These are phyloP conservation scores for Omphalotus olearius DNA, from an alignment of 1,284 basidiomycete genomes.

Conservation along the genomic window DNA sequence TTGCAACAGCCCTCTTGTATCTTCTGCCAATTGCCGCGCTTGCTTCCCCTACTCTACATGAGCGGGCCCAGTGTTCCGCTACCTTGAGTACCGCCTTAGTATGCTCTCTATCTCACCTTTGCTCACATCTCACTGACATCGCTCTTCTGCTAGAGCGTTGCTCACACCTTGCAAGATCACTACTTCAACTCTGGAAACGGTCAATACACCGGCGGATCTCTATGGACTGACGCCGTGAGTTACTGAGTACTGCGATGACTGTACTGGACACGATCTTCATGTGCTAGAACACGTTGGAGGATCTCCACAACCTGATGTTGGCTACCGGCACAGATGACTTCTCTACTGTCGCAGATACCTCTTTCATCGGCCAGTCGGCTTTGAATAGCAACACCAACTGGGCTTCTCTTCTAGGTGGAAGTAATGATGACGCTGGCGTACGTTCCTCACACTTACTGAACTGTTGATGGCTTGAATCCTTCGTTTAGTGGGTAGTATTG, in stretches of 20 bases:
- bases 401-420: conserved; percentile 36
- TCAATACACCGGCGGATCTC: conserved; percentile 37
- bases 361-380: conserved; percentile 39
- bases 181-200: conserved; percentile 36
- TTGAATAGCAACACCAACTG: conserved; percentile 36
- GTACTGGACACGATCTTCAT: background rate
- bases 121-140: background rate
- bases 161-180: conserved; percentile 34
- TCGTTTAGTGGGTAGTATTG: conserved; percentile 44
- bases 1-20: background rate
- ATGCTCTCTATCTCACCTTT: conserved; percentile 2
- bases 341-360: conserved; percentile 33
- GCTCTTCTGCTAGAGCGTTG: conserved; percentile 30
- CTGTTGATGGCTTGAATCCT: background rate
- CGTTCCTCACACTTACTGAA: conserved; percentile 4
- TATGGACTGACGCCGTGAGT: conserved; percentile 50
- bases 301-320: conserved; percentile 51
- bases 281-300: conserved; percentile 49
- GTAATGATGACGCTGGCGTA: conserved; percentile 49
- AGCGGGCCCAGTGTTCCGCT: conserved; percentile 26
- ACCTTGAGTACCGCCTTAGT: conserved; percentile 29
- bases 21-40: background rate
- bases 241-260: background rate
- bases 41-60: background rate
- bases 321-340: conserved; percentile 34